Percentiles rank a stretch among this genome's conserved stretches.
Conservation (phyloP, 1,139 yeast genomes). For the Hansenula sp. region DNA sequence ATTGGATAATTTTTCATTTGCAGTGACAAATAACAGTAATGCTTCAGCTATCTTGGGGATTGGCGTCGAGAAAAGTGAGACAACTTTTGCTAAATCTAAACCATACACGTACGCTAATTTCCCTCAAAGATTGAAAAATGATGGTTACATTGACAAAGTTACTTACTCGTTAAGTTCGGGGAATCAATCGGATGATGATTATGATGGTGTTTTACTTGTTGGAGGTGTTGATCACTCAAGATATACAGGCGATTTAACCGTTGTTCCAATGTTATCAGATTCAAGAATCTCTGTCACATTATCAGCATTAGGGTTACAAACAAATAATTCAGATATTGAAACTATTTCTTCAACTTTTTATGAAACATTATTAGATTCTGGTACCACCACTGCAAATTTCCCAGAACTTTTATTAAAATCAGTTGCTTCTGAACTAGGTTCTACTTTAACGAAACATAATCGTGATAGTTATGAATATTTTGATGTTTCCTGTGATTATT, state of each 20-base stretch:
- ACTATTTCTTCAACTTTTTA: background rate
- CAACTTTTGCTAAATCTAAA: constrained; percentile 16
- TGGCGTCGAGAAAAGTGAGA: constrained; percentile 44
- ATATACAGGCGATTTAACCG: constrained; percentile 38
- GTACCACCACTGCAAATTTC: constrained; percentile 48
- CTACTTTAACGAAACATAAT: background rate
- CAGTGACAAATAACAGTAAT: constrained; percentile 40
- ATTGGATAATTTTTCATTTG: constrained; percentile 43
- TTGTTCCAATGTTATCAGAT: constrained; percentile 34
- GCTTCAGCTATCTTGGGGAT: constrained; percentile 48
- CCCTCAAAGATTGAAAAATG: constrained; percentile 45
- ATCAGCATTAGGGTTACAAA: background rate
- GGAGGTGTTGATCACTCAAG: constrained; percentile 52
- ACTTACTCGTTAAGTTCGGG: constrained; percentile 40
- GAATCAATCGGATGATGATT: constrained; percentile 13
- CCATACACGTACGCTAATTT: constrained; percentile 41
- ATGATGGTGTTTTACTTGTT: constrained; percentile 45
- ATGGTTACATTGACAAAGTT: constrained; percentile 43
- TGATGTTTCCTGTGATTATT: background rate
- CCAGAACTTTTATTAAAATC: constrained; percentile 29
- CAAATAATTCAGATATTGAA: background rate
- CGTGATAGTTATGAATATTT: constrained; percentile 1
- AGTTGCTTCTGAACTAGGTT: constrained; percentile 24
- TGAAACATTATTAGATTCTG: constrained; percentile 49
- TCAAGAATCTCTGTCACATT: background rate